Base-by-base conservation (phyloP, 169 alveolate species). In the Eimeria praecox region DNA sequence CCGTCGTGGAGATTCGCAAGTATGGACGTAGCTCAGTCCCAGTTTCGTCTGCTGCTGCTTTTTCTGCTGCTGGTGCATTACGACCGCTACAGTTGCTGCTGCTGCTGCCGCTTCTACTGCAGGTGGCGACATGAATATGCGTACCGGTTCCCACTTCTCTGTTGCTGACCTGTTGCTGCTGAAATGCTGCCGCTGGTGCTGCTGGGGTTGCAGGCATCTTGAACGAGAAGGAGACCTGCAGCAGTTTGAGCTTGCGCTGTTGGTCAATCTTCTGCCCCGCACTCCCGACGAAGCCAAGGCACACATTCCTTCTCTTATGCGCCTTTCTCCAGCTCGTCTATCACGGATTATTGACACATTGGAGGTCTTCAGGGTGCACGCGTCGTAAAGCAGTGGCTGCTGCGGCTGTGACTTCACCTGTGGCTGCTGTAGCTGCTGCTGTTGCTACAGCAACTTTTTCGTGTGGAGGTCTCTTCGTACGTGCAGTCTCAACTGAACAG, bases 221-320 rank as follows among this genome's bases (percentile, higher is more conserved):
- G 99, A 98, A 82, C 96, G 98, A 44, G 98, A 97, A 20, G 98
- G 98, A 9, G 97, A 97, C 35, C 92, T 98, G 42, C 99, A 98
- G 88, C 99, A 98, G 96, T 98, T 96, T 94, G 99, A 98, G 94
- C 97, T 98, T 96, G 99, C 99, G 73, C 95, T 97, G 95, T 66
- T 98, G 94, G 99, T 98, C 24, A 98, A 98, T 83, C 95, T 98
- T 38, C 95, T 98, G 33, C 99, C 99, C 38, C 97, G 97, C 83
- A 97, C 99, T 6, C 97, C 97, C 3, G 98, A 97, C 83, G 99
- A 98, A 78, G 99, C 99, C n/a, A 97, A 97, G 96, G 97, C 96
- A 42, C 96, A 95, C 56, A 96, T 96, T 59, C 97, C 97, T n/a
- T 95, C 97, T 8, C 95, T 96, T 38, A 95, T 89, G 83, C 96